Conservation (phyloP, 2,329 filamentous ascomycete species). For the Pseudogymnoascus sp. region DNA sequence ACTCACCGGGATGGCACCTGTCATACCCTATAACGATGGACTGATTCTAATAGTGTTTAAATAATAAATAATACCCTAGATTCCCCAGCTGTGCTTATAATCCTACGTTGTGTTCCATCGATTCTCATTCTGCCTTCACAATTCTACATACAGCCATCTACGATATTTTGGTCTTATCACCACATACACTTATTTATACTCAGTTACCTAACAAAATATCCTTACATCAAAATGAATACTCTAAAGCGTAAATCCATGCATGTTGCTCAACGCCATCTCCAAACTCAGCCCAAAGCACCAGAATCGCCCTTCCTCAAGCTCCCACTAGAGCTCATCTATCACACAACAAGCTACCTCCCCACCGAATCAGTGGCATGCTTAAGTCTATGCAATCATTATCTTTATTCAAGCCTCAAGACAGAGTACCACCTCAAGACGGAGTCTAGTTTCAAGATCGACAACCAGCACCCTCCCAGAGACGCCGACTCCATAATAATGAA, state of each 20-base stretch:
- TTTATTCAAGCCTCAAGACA: slow-evolving; percentile 10
- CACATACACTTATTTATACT: not conserved
- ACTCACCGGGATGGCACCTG: not conserved
- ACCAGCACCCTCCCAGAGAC: slow-evolving; percentile 11
- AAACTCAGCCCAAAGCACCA: not conserved
- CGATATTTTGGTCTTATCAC: not conserved
- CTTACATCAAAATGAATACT: not conserved
- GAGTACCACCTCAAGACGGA: slow-evolving; percentile 10
- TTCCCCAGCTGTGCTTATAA: not conserved
- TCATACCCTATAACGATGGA: not conserved
- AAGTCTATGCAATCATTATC: not conserved
- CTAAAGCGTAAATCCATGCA: too few species aligned
- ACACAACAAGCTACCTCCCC: slow-evolving; percentile 12
- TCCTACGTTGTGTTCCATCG: not conserved
- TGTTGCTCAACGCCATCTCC: not conserved
- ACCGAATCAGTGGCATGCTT: slow-evolving; percentile 13
- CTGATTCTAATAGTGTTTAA: not conserved
- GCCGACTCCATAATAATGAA: slow-evolving; percentile 6
- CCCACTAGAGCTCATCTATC: slow-evolving; percentile 15
- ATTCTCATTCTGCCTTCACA: not conserved
- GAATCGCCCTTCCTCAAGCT: slow-evolving; percentile 12
- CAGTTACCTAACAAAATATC: not conserved
- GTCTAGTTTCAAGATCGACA: not conserved
- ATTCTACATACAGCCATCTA: not conserved
- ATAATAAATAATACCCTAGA: not conserved